Base-by-base conservation (phyloP, 345 rosid genomes). In the Hibiscus syriacus region DNA sequence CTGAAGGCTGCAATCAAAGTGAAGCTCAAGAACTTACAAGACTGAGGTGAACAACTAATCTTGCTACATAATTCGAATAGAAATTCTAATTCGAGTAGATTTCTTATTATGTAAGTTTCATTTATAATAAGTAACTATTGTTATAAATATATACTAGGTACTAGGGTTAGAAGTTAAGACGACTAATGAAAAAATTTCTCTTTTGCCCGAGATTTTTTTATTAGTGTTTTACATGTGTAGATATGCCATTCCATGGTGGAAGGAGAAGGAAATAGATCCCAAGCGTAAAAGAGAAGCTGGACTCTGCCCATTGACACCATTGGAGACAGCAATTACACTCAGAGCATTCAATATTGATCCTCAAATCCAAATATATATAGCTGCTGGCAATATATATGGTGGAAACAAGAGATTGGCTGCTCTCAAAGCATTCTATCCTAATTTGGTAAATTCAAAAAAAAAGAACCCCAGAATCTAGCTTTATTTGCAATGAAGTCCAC, bases 181-280 rank as follows among this genome's bases (percentile, higher is more conserved):
- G n/a, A n/a, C n/a, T n/a, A n/a, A n/a, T n/a, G n/a, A n/a, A n/a
- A n/a, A n/a, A n/a, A n/a, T n/a, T n/a, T n/a, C n/a, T n/a, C n/a
- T n/a, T n/a, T n/a, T n/a, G n/a, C n/a, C n/a, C n/a, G n/a, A n/a
- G n/a, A n/a, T n/a, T n/a, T n/a, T n/a, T n/a, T n/a, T n/a, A n/a
- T n/a, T n/a, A n/a, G n/a, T n/a, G n/a, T n/a, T n/a, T n/a, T n/a
- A n/a, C n/a, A n/a, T n/a, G n/a, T n/a, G n/a, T n/a, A n/a, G 99
- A 77, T 90, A 89, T 85, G 87, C 87, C 32, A 84, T 87, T 59
- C 97, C 99, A 19, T 93, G 96, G 96, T 90, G 99, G 99, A 93
- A 87, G 70, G 96, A 93, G 73, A 93, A 90, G 70, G 87, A 81
- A n/a, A 90, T 93, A 66, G 83, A 87, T 72, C 85, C 99, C 2